Base-by-base conservation (phyloP, 306 rosid species). In the Astragalus membranaceus region DNA sequence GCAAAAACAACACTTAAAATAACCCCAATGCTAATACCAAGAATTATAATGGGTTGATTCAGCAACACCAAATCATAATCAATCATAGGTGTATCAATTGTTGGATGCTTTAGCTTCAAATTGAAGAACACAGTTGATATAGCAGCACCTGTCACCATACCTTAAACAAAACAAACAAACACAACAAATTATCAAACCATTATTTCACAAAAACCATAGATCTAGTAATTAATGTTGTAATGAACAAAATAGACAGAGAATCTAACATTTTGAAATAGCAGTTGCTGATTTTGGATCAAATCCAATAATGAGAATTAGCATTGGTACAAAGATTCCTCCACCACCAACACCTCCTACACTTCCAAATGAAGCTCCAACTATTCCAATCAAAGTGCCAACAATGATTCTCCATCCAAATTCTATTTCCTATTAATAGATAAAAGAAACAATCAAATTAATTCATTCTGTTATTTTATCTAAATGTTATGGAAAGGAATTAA, bases 341-440 rank as follows among this genome's bases (percentile, higher is more conserved):
- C 98, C 98, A 60, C 98, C 98, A 32, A 92, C 95, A 2, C 96
- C 98, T 5, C 98, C 98, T 0, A 92, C 95, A 74, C 98, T 92
- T 53, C 98, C 96, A 59, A 82, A 89, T 37, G 98, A 84, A 0
- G 89, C 98, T 77, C 98, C 98, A 56, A 79, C 78, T 68, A 84
- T 82, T 75, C 95, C 98, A 77, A 89, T 55, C 64, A 88, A 5
- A 13, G 81, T 70, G 9, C 95, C 98, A 47, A 83, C 69, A 46
- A 89, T 63, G 49, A 86, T 88, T 64, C 64, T 26, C 96, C 91
- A 92, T 44, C 91, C 95, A 69, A 92, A 83, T 63, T 85, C 64
- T 83, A 92, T 78, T 57, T 83, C 95, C 98, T 92, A 79, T 48
- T 7, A 52, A 75, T 16, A 3, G 14, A 39, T 30, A 11, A 64